Conservation (phyloP, 2,329 filamentous ascomycete species). For the Penicillium thymicola region DNA sequence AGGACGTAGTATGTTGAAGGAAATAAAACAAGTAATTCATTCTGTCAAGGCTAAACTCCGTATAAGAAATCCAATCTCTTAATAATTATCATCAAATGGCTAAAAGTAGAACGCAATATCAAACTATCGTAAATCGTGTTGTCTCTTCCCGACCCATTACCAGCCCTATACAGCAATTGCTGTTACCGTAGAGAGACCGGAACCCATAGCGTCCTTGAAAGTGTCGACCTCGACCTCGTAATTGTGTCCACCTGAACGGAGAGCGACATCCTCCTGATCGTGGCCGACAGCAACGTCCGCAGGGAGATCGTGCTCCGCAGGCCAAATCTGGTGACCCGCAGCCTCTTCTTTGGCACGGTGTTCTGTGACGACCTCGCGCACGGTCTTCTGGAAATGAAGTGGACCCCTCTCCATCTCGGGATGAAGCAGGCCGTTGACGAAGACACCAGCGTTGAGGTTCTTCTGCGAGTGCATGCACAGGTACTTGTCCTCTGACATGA, state of each 20-base stretch:
- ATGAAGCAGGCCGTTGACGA: conserved; percentile 62
- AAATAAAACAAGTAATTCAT: not conserved
- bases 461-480: conserved; percentile 59
- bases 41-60: not conserved
- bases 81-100: not conserved
- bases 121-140: not conserved
- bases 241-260: not conserved
- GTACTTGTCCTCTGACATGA: conserved; percentile 64
- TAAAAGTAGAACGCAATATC: not conserved
- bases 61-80: not conserved
- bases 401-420: conserved; percentile 59
- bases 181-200: not conserved
- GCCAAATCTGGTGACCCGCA: conserved; percentile 52
- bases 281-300: not conserved
- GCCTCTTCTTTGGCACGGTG: conserved; percentile 49
- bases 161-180: not conserved
- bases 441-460: conserved; percentile 61
- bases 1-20: not conserved
- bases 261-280: not conserved
- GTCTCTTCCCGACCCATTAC: not conserved
- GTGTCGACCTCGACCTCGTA: not conserved
- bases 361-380: conserved; percentile 49
- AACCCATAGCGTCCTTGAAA: not conserved
- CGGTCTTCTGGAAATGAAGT: conserved; percentile 55
- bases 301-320: conserved; percentile 31